Evolutionary conservation across 106 monocot genomes (phyloP), one percentile per base, ranked within the genome.

Genomic region (Platanthera guangdongensis): DNA sequence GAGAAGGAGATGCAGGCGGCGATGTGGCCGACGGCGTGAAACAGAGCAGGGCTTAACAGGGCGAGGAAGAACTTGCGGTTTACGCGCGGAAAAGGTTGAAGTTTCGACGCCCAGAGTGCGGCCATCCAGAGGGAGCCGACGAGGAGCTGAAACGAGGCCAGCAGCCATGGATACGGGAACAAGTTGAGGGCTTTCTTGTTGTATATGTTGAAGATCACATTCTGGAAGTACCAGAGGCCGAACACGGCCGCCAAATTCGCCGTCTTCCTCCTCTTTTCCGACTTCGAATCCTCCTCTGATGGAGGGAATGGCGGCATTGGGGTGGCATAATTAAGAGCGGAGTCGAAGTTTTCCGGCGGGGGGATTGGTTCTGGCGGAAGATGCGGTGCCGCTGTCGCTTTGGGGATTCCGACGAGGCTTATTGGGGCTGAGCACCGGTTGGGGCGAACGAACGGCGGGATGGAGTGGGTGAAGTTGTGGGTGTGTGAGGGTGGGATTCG

Each of bases 111-210:
- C 90, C 90, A 90, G 9, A 87, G 84, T 18, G 28, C 39, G 4
- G 75, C 15, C 90, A 90, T 90, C 84, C 84, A 87, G 11, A 90
- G 75, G 4, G 90, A 87, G 25, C 90, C 82, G 10, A 80, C 82
- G 16, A 87, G 78, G 73, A 90, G 90, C 72, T 87, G 87, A 80
- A 90, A 85, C 9, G 90, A 82, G n/a, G 90, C 84, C 8, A 90
- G 84, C 5, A 90, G 82, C 90, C 90, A 90, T 4, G 90, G 90
- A 72, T 87, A 90, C 0, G 90, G 90, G 84, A 90, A 90, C 30
- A 85, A 16, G 68, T 78, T 87, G 48, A 90, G 86, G 13, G 78
- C 68, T 74, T 90, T 90, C 78, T 90, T 90, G 87, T 87, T 90
- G 82, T 82, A 90, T 55, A 90, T 87, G 87, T 90, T 87, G 78